Percentiles rank a stretch among this genome's conserved stretches.
Evolutionary conservation across 768 basidiomycete genomes (phyloP).

Genomic region (Lepiota brunneoincarnata): DNA sequence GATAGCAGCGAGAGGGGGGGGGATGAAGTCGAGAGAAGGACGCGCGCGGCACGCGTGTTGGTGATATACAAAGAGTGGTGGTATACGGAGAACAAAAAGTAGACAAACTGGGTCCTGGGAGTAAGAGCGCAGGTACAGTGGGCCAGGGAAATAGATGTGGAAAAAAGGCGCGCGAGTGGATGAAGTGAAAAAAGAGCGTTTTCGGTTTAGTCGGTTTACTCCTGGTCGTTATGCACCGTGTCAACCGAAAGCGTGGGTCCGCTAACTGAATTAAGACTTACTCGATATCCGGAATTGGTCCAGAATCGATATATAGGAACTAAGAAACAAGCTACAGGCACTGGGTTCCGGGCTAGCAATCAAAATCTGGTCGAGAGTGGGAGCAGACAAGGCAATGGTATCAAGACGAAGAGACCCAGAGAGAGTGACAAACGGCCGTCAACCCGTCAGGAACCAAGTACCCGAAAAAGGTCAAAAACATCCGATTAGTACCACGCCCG

Average conservation of each 20-base stretch:
- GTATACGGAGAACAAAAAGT: slow-evolving; percentile 9
- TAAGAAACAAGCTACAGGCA: background rate
- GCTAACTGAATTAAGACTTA: background rate
- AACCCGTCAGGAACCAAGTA: slow-evolving; percentile 1
- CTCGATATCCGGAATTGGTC: background rate
- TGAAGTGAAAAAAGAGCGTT: background rate
- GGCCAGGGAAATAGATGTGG: background rate
- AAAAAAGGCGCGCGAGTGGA: background rate
- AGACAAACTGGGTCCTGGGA: slow-evolving; percentile 5
- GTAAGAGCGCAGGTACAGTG: background rate
- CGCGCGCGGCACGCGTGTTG: background rate
- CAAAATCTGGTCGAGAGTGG: background rate
- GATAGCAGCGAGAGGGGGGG: background rate
- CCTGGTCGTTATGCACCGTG: slow-evolving; percentile 12
- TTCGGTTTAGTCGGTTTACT: background rate
- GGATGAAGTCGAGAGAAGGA: background rate
- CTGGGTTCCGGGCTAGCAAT: background rate
- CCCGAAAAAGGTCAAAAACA: background rate
- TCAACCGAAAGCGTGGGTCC: slow-evolving; percentile 8
- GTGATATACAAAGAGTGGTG: background rate
- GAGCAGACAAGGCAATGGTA: background rate
- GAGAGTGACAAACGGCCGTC: background rate
- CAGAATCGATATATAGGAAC: background rate
- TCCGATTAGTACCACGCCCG: background rate
- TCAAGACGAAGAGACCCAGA: background rate